Evolutionary conservation across 2,329 filamentous ascomycete species (phyloP).

Genomic region (Pseudopithomyces chartarum): DNA sequence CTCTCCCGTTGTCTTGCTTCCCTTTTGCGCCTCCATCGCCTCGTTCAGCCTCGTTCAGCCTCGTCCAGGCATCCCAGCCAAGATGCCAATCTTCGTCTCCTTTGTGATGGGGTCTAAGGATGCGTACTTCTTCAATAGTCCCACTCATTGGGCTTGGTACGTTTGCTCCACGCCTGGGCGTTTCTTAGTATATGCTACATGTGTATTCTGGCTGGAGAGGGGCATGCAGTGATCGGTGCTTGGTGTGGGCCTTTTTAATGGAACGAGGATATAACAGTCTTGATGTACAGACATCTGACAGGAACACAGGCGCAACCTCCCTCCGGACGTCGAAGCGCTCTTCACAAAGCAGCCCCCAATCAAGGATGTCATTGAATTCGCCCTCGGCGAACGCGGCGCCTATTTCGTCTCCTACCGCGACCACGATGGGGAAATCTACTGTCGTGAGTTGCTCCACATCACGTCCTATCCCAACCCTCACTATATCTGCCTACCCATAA

Average conservation of each 20-base stretch:
- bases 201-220: too few relatives aligned
- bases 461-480: neutral
- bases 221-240: neutral
- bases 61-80: neutral
- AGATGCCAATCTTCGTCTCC: slow-evolving; percentile 34
- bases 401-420: slow-evolving; percentile 37
- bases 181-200: neutral
- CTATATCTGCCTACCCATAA: too few relatives aligned
- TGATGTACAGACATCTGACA: neutral
- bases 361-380: slow-evolving; percentile 33
- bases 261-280: neutral
- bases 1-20: neutral
- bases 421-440: slow-evolving; percentile 20
- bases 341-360: slow-evolving; percentile 37
- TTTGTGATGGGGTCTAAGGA: slow-evolving; percentile 35
- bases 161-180: slow-evolving; percentile 2
- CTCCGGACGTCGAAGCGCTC: slow-evolving; percentile 31
- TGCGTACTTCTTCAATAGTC: slow-evolving; percentile 40
- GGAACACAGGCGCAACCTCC: slow-evolving; percentile 28
- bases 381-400: slow-evolving; percentile 26
- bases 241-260: neutral
- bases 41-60: neutral
- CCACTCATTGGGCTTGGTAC: slow-evolving; percentile 40
- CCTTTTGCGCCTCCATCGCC: neutral
- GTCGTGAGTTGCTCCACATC: slow-evolving; percentile 16